Percentiles rank a stretch among this genome's conserved stretches.
Evolutionary conservation across 768 basidiomycete genomes (phyloP).

Genomic region (Podaxis sp.): DNA sequence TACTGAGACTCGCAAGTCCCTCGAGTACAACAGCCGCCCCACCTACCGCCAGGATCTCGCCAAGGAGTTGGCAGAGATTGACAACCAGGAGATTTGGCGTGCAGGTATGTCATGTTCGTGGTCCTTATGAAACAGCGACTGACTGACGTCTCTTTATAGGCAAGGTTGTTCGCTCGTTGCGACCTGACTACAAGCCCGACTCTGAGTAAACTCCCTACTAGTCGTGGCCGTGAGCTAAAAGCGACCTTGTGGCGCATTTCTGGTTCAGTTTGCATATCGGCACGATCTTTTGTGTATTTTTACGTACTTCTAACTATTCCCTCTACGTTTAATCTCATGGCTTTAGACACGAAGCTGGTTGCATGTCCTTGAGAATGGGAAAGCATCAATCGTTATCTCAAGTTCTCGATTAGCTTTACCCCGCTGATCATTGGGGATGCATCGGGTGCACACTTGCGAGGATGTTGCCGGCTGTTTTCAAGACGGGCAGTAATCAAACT

Average conservation of each 20-base stretch:
- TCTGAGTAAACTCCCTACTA: conserved; percentile 33
- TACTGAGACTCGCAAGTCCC: conserved; percentile 93
- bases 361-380: neutral
- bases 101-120: conserved; percentile 55
- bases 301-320: conserved; percentile 1
- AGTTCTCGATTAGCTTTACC: neutral
- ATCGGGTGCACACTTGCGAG: neutral
- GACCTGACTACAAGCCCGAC: conserved; percentile 80
- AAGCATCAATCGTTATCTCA: neutral
- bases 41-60: conserved; percentile 94
- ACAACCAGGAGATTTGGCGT: conserved; percentile 98
- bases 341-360: neutral
- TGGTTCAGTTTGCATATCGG: neutral
- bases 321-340: neutral
- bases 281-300: neutral
- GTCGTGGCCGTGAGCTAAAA: conserved; percentile 1
- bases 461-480: too few species aligned
- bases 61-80: conserved; percentile 90
- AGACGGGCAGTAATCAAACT: too few species aligned
- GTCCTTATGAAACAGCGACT: neutral
- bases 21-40: conserved; percentile 91
- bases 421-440: neutral
- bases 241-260: neutral
- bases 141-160: conserved; percentile 39
- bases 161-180: conserved; percentile 88